Evolutionary conservation across 2,329 filamentous ascomycete genomes (phyloP), one percentile per base, ranked within the genome.

Genomic region (Epichloe festucae): DNA sequence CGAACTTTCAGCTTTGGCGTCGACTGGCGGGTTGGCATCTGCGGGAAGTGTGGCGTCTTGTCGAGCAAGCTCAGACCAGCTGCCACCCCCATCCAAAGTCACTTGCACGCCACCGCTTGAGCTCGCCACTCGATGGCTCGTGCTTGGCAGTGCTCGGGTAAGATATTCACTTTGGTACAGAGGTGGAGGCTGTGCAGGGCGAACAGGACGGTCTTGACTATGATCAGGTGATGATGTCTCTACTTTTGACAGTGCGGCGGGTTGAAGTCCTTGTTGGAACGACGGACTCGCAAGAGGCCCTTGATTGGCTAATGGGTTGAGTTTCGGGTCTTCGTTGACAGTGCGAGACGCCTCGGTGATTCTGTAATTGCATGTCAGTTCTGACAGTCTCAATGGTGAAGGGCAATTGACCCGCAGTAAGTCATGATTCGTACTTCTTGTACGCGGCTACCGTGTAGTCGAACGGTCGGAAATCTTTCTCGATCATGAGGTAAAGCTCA

Each of bases 401-500:
- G 31, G 15, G 8, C 34, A 35, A 15, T 5, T 14, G 15, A 35
- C 12, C 4, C 10, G 10, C 15, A n/a, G 11, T 11, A 23, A 34
- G 10, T 23, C 5, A 19, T 23, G 8, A 14, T 3, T 58, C 81
- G 57, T 74, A 89, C 78, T 84, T 84, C 62, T 84, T 82, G 61
- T 89, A 91, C 3, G 82, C 85, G 19, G 87, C 82, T 3, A 84
- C 71, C 0, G 90, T 96, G 68, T 98, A 98, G 67, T 98, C 93
- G 65, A 97, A 98, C 1, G 90, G 88, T 65, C 87, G 83, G 64
- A 97, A 98, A 62, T 95, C 85, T 4, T 81, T 86, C 67, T 98
- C 93, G 55, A 98, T 96, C 78, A 94, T 87, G 57, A 83, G 83
- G 66, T 97, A 93, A 21, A 97, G 76, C 67, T 96, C 90, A 56